Conservation (phyloP, 2,329 filamentous ascomycete species). For the Aureobasidium leucospermi region DNA sequence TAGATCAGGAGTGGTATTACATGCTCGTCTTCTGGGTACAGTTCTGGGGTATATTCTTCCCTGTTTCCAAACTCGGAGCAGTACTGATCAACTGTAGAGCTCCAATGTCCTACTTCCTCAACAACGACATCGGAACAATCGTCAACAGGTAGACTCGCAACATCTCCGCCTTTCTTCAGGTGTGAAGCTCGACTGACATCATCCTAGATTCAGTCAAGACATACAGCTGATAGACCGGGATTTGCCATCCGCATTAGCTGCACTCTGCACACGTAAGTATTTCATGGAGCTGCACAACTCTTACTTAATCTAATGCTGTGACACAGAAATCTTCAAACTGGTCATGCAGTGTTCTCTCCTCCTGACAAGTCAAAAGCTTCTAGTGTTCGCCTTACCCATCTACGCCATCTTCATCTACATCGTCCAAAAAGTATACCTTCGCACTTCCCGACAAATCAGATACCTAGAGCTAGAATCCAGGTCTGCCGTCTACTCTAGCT, state of each 20-base stretch:
- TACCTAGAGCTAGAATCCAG: constrained; percentile 48
- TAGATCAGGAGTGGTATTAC: constrained; percentile 42
- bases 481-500: constrained; percentile 35
- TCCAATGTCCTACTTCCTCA: constrained; percentile 32
- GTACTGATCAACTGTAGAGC: not conserved
- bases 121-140: constrained; percentile 35
- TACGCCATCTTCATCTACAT: constrained; percentile 23
- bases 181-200: not conserved
- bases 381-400: constrained; percentile 22
- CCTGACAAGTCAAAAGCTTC: not conserved
- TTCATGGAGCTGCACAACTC: no score
- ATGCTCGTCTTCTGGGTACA: constrained; percentile 23
- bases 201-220: constrained; percentile 38
- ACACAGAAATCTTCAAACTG: constrained; percentile 2
- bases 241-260: constrained; percentile 20
- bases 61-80: not conserved
- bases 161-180: not conserved
- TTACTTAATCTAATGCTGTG: no score
- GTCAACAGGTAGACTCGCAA: constrained; percentile 24
- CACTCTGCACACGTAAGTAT: not conserved
- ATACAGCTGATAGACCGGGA: constrained; percentile 39
- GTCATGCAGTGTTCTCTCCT: constrained; percentile 26
- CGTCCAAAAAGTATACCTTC: constrained; percentile 41
- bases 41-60: not conserved
- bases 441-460: constrained; percentile 42